Base-by-base conservation (phyloP, 768 basidiomycete species). In the Kwoniella newhampshirensis region DNA sequence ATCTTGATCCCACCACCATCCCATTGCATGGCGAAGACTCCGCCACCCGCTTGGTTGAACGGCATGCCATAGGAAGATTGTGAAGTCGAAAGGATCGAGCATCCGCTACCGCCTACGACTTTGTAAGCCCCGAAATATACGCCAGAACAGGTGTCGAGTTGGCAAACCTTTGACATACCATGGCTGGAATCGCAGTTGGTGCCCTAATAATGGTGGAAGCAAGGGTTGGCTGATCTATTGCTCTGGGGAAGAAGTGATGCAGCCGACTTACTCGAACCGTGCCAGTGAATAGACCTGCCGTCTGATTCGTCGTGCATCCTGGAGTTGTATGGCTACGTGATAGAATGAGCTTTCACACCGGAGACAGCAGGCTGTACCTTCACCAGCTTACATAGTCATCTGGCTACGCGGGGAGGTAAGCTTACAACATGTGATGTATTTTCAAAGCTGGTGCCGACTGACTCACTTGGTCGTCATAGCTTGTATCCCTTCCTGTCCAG, bases 11-110 rank as follows among this genome's bases (percentile, higher is more conserved):
- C 82, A 58, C 80, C 81, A 57, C 84, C 82, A 68, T 91, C 87
- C 91, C 91, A 92, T 65, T 87, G 86, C 87, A 90, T 89, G 1
- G 85, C 89, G 71, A 89, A 91, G 2, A 90, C 85, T 2, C 91
- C 91, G 4, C 91, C 91, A 9, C 86, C 83, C 68, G 83, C 84
- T 0, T 81, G 81, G 59, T 91, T 90, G 70, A 91, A 91, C 50
- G 82, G 82, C 35, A 86, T 85, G 0, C 91, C 91, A 75, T 88
- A 92, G 0, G 90, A 92, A 1, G 87, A 85, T 20, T 81, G 80
- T 66, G 88, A 91, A 84, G 84, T 85, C 69, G 91, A 89, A 0
- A 81, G 83, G 60, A 91, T 79, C 35, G 86, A 85, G 63, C 91
- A 91, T 6, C 91, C 90, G 41, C 85, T 80, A 3, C 65, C 64